Evolutionary conservation across 2,329 filamentous ascomycete genomes (phyloP), one percentile per base, ranked within the genome.

Genomic region (Fusarium luffae): DNA sequence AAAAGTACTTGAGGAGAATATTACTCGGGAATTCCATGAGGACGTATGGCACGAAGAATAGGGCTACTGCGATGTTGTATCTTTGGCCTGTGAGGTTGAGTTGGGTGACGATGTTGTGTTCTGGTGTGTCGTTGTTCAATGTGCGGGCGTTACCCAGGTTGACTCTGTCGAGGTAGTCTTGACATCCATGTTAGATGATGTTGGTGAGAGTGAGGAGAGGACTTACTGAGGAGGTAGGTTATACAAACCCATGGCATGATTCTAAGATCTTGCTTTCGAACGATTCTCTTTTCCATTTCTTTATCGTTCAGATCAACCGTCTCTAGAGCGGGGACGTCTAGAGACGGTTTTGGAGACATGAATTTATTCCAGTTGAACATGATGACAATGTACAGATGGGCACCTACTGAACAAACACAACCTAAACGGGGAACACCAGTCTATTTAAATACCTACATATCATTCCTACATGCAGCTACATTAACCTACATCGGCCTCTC

Each of bases 1-100:
- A 78, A 63, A 77, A 77, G 67, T 78, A 78, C 65, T 78, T 79
- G 61, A 78, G 77, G 18, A 78, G 63, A 27, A 79, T 76, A 54
- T 79, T 79, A 46, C 74, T 78, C 9, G 77, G 77, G 44, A 78
- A 77, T 51, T 77, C 76, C 74, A 76, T 76, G 5, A 77, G 46
- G 49, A 75, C 73, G 23, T 77, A 77, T 19, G 75, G 75, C 1
- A 77, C 76, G 61, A 77, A 77, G 61, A 77, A 77, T 2, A 77
- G 54, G 16, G 76, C 76, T 21, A 77, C 75, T 48, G 75, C 76
- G 34, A 77, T 70, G 57, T 77, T 77, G 70, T 77, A 77, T 28
- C 66, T 76, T 62, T 77, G 73, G 32, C 76, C 76, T 12, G 76
- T 77, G 54, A 78, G 76, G 61, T 69, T 55, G 68, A 78, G 75